Evolutionary conservation across 805 yeast genomes (phyloP).

Genomic region (Barnettozyma pratensis): DNA sequence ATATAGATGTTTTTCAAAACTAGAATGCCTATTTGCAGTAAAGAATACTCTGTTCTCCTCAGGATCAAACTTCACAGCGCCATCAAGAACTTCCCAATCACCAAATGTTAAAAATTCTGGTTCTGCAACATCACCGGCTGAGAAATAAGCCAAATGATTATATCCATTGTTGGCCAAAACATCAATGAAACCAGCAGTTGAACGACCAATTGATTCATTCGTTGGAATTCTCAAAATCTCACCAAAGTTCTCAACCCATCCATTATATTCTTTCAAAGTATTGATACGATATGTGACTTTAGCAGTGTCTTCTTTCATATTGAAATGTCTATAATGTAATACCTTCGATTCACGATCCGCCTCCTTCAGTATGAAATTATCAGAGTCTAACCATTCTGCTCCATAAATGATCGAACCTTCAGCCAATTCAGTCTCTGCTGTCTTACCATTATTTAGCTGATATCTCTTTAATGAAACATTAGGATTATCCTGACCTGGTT

Average conservation of each 20-base stretch:
- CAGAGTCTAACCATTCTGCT: constrained; percentile 50
- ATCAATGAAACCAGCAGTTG: constrained; percentile 56
- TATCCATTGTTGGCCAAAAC: constrained; percentile 47
- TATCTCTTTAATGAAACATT: constrained; percentile 32
- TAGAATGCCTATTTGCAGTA: constrained; percentile 49
- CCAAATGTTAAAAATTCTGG: constrained; percentile 43
- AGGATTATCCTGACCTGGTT: constrained; percentile 67
- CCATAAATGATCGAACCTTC: constrained; percentile 55
- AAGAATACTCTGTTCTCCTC: constrained; percentile 47
- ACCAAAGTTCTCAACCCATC: constrained; percentile 55
- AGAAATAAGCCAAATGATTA: constrained; percentile 61
- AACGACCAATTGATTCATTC: constrained; percentile 25
- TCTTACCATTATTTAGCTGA: background rate
- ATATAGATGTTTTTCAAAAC: constrained; percentile 51
- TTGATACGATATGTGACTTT: constrained; percentile 38
- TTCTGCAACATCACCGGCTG: constrained; percentile 34
- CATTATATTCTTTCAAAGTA: constrained; percentile 38
- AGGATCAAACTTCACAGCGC: constrained; percentile 40
- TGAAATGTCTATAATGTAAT: constrained; percentile 44
- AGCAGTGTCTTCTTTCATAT: constrained; percentile 28
- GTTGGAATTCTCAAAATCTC: constrained; percentile 36
- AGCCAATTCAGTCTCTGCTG: constrained; percentile 28
- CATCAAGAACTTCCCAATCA: constrained; percentile 45
- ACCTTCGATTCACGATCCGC: constrained; percentile 58
- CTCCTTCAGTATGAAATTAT: constrained; percentile 49